A percentile compares a stretch with the other conserved stretches of the same genome.
Conservation (phyloP, 1,284 basidiomycete species). For the Xerocomus minutiporus region DNA sequence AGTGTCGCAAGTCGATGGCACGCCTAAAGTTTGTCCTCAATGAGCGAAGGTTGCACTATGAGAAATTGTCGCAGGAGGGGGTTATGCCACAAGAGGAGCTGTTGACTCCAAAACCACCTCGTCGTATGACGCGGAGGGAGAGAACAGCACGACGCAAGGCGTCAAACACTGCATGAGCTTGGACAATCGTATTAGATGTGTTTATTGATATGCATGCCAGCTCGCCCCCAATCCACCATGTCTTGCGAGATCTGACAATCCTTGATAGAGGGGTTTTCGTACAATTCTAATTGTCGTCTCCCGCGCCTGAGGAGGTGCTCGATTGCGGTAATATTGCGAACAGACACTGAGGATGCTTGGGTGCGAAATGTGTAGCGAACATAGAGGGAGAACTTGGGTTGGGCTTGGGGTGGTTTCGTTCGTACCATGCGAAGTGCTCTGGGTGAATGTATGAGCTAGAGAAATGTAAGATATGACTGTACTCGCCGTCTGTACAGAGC, state of each 20-base stretch:
- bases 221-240: slow-evolving; percentile 59
- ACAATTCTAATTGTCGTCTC: slow-evolving; percentile 59
- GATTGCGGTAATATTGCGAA: slow-evolving; percentile 60
- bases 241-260: slow-evolving; percentile 68
- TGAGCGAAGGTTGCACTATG: slow-evolving; percentile 84
- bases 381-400: slow-evolving; percentile 60
- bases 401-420: slow-evolving; percentile 55
- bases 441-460: slow-evolving; percentile 7
- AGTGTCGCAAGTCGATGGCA: slow-evolving; percentile 97
- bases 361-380: slow-evolving; percentile 64
- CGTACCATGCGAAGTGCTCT: slow-evolving; percentile 72
- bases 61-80: slow-evolving; percentile 52
- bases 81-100: slow-evolving; percentile 19
- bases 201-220: neutral
- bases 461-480: neutral
- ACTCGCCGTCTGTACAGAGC: slow-evolving; percentile 65
- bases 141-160: slow-evolving; percentile 18
- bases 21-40: slow-evolving; percentile 92
- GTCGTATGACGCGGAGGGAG: slow-evolving; percentile 24
- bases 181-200: slow-evolving; percentile 11
- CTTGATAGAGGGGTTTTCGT: slow-evolving; percentile 59
- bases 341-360: slow-evolving; percentile 55
- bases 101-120: slow-evolving; percentile 8
- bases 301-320: slow-evolving; percentile 71
- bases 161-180: slow-evolving; percentile 8